These are phyloP conservation scores for Arachis stenosperma DNA, from an alignment of 306 rosid genomes.

Conservation along the genomic window DNA sequence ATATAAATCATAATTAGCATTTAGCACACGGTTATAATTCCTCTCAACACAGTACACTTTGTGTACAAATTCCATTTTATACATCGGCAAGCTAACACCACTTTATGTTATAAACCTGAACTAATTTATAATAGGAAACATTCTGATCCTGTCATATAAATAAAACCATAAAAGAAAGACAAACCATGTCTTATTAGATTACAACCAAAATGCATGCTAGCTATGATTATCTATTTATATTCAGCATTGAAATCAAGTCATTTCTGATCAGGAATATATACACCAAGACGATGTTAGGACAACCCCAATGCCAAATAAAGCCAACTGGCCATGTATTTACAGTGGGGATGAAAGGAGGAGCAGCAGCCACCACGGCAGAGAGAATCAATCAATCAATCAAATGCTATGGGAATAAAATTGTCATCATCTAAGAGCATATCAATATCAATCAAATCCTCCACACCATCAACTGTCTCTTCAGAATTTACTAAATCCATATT, in stretches of 20 bases:
- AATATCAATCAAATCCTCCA: conserved; percentile 73
- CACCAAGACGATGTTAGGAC: conserved; percentile 47
- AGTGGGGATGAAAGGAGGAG: conserved; percentile 32
- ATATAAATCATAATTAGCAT: conserved; percentile 1
- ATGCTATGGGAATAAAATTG: conserved; percentile 72
- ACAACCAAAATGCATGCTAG: conserved; percentile 43
- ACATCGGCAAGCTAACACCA: conserved; percentile 38
- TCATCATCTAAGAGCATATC: conserved; percentile 78
- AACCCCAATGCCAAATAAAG: conserved; percentile 45
- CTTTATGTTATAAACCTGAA: conserved; percentile 36
- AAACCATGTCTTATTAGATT: conserved; percentile 42
- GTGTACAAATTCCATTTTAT: conserved; percentile 38
- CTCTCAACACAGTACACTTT: conserved; percentile 30
- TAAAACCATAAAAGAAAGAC: conserved; percentile 31
- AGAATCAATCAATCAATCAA: conserved; percentile 54
- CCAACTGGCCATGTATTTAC: conserved; percentile 51
- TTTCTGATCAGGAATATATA: conserved; percentile 47
- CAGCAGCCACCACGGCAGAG: neutral
- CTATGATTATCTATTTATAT: conserved; percentile 39
- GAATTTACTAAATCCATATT: conserved; percentile 47
- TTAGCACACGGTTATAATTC: conserved; percentile 13
- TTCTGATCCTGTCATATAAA: conserved; percentile 38
- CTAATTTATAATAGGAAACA: conserved; percentile 30
- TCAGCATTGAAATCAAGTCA: conserved; percentile 41
- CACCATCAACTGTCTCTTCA: conserved; percentile 61